Evolutionary conservation across 192 early-diverging fungal species (phyloP).

Genomic region (Dispira simplex): DNA sequence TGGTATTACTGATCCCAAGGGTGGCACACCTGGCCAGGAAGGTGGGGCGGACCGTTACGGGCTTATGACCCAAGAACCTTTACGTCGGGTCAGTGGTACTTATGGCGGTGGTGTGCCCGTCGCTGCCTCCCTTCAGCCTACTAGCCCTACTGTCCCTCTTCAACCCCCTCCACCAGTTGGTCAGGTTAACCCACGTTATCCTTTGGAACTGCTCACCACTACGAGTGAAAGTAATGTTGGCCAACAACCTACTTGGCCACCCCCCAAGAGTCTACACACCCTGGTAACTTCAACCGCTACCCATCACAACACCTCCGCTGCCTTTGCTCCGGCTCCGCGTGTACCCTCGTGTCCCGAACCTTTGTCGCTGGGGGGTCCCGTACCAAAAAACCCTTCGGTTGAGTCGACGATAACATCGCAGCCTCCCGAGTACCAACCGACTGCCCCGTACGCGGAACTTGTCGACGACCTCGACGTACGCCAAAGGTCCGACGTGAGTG

Average conservation of each 20-base stretch:
- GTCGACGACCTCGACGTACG: not conserved
- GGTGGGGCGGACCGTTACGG: not conserved
- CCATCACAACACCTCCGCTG: not conserved
- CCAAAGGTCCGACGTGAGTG: not conserved
- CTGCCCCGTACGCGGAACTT: slow-evolving; percentile 2
- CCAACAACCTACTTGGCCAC: not conserved
- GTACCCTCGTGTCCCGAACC: not conserved
- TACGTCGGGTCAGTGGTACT: slow-evolving; percentile 2
- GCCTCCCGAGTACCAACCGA: not conserved
- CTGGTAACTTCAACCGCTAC: not conserved
- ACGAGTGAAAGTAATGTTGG: not conserved
- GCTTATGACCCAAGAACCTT: slow-evolving; percentile 6
- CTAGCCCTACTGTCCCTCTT: slow-evolving; percentile 11
- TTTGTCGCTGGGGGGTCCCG: not conserved
- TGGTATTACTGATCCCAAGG: too few species aligned
- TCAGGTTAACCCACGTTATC: not conserved
- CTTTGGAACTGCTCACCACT: not conserved
- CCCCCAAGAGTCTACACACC: slow-evolving; percentile 2
- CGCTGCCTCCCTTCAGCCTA: not conserved
- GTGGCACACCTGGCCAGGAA: not conserved
- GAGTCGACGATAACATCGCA: not conserved
- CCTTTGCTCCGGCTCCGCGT: not conserved
- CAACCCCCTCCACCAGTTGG: not conserved
- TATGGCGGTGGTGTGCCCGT: not conserved
- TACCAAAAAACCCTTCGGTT: not conserved